Percentiles rank a stretch among this genome's conserved stretches.
These are phyloP conservation scores for Starmera stellimalicola DNA, from an alignment of 1,139 yeast species.

Conservation along the genomic window DNA sequence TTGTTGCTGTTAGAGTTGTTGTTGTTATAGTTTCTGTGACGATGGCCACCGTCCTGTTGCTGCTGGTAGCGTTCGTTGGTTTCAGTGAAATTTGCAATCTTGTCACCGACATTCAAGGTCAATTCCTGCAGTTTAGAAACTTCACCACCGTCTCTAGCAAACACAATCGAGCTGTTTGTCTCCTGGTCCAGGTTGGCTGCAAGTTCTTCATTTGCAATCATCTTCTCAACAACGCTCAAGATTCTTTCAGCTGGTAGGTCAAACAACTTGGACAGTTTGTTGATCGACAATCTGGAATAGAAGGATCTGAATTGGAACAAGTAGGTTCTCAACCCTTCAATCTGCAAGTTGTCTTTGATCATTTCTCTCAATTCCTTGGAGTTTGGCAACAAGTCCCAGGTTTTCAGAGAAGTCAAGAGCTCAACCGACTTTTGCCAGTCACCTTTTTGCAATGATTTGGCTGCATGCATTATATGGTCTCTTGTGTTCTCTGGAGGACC, in stretches of 20 bases:
- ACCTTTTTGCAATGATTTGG: constrained; percentile 80
- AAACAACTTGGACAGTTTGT: constrained; percentile 56
- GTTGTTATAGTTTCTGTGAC: constrained; percentile 6
- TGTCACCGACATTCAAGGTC: constrained; percentile 81
- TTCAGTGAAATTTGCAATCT: constrained; percentile 71
- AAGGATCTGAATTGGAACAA: constrained; percentile 74
- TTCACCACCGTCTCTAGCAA: constrained; percentile 60
- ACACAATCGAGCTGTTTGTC: constrained; percentile 47
- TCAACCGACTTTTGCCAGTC: constrained; percentile 79
- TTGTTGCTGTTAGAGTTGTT: constrained; percentile 2
- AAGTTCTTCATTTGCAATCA: constrained; percentile 72
- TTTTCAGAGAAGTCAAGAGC: constrained; percentile 66
- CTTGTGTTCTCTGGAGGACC: constrained; percentile 98
- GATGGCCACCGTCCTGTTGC: constrained; percentile 14
- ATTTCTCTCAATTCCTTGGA: constrained; percentile 54
- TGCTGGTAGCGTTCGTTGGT: constrained; percentile 66
- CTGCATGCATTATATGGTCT: constrained; percentile 90
- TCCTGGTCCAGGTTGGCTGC: constrained; percentile 57
- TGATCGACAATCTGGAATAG: constrained; percentile 67
- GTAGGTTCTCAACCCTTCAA: constrained; percentile 86
- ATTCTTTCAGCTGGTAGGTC: constrained; percentile 51
- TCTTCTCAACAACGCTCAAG: constrained; percentile 54
- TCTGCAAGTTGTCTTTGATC: constrained; percentile 71
- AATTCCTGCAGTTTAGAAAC: constrained; percentile 81
- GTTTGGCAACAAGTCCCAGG: constrained; percentile 81